Conservation (phyloP, 148 eudicot genomes). For the Simmondsia chinensis region DNA sequence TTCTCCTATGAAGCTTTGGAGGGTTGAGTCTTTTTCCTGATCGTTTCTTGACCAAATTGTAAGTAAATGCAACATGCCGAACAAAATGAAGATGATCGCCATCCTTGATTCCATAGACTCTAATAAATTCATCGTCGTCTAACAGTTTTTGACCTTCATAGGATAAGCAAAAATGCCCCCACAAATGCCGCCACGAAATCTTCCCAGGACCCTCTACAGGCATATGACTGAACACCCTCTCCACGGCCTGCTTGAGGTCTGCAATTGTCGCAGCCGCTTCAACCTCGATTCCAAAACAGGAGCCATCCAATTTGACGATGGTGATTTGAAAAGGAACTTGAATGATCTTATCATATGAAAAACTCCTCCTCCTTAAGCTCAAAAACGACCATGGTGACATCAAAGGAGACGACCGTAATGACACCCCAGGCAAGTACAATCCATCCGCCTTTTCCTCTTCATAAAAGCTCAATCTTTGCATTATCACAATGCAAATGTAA, state of each 20-base stretch:
- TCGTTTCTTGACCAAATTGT: constrained; percentile 28
- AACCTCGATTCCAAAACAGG: constrained; percentile 54
- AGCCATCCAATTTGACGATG: constrained; percentile 60
- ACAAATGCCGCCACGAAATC: constrained; percentile 78
- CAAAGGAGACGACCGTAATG: constrained; percentile 14
- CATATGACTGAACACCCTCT: constrained; percentile 40
- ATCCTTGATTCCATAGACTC: constrained; percentile 47
- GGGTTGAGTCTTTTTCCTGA: constrained; percentile 19
- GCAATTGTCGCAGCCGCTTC: constrained; percentile 41
- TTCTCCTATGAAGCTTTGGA: no score
- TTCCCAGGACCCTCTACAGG: constrained; percentile 41
- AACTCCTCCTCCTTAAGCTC: constrained; percentile 33
- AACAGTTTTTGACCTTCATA: constrained; percentile 61
- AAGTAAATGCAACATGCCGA: constrained; percentile 38
- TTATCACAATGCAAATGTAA: no score
- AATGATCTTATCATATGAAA: constrained; percentile 43
- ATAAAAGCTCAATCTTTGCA: constrained; percentile 19
- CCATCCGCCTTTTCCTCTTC: constrained; percentile 5
- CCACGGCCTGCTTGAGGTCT: constrained; percentile 63
- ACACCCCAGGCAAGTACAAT: constrained; percentile 19
- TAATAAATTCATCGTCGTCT: constrained; percentile 31
- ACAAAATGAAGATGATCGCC: constrained; percentile 78
- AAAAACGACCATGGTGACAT: constrained; percentile 17
- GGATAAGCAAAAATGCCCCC: constrained; percentile 88
- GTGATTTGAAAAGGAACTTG: constrained; percentile 45